These are phyloP conservation scores for Talaromyces pinophilus DNA, from an alignment of 2,329 filamentous ascomycete species.

Conservation along the genomic window DNA sequence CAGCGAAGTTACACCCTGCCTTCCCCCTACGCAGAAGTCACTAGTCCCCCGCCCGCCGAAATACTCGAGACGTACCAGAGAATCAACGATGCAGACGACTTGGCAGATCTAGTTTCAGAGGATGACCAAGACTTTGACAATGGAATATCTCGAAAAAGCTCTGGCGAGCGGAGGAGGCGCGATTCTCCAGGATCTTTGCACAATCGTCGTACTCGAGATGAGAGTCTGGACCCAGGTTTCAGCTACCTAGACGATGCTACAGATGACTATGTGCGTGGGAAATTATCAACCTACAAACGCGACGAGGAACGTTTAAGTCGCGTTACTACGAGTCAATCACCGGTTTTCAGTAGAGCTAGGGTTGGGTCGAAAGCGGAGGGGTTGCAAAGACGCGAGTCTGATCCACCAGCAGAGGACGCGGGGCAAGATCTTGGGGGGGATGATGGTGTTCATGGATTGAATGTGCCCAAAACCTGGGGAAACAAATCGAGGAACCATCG, in stretches of 20 bases:
- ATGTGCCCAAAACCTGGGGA: constrained; percentile 43
- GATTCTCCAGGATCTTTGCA: constrained; percentile 30
- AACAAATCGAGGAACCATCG: constrained; percentile 34
- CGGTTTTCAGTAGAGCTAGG: constrained; percentile 44
- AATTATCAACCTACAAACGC: constrained; percentile 37
- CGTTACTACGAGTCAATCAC: constrained; percentile 41
- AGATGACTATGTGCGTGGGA: constrained; percentile 38
- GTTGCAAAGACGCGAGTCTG: constrained; percentile 40
- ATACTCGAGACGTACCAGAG: constrained; percentile 42
- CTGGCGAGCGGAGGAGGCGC: constrained; percentile 27
- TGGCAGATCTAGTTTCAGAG: constrained; percentile 38
- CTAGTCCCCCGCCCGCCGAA: constrained; percentile 42
- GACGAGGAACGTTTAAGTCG: constrained; percentile 44
- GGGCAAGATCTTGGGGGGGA: constrained; percentile 22
- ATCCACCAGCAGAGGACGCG: constrained; percentile 25
- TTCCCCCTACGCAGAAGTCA: constrained; percentile 37
- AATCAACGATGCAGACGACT: constrained; percentile 42
- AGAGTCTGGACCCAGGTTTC: constrained; percentile 33
- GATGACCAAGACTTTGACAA: constrained; percentile 30
- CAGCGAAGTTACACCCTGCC: constrained; percentile 29
- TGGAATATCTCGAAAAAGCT: constrained; percentile 23
- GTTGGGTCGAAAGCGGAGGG: constrained; percentile 38
- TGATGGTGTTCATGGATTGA: constrained; percentile 34
- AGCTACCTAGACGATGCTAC: constrained; percentile 39
- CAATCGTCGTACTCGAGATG: constrained; percentile 21